A percentile compares a stretch with the other conserved stretches of the same genome.
Conservation (phyloP, 2,329 filamentous ascomycete species). For the Aschersonia sp. region DNA sequence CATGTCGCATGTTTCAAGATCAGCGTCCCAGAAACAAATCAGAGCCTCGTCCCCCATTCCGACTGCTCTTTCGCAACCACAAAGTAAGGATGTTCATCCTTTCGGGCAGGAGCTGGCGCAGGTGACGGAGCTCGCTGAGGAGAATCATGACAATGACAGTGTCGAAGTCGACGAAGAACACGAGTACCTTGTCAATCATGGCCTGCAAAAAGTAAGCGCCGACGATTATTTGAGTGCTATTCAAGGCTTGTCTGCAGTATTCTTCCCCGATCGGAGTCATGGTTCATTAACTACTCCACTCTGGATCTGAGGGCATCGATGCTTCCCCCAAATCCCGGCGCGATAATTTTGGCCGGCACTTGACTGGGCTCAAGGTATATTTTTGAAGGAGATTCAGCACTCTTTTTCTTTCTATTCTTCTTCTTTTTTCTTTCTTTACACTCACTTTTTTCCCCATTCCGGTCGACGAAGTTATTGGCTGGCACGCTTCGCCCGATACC, state of each 20-base stretch:
- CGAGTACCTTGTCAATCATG: slow-evolving; percentile 51
- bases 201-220: slow-evolving; percentile 59
- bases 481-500: too few relatives aligned
- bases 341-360: too few relatives aligned
- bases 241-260: slow-evolving; percentile 48
- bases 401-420: background rate
- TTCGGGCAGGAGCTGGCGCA: slow-evolving; percentile 86
- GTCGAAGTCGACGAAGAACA: slow-evolving; percentile 53
- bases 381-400: background rate
- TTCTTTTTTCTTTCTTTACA: background rate
- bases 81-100: slow-evolving; percentile 42
- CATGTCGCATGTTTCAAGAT: slow-evolving; percentile 22
- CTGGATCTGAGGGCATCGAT: slow-evolving; percentile 30
- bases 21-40: slow-evolving; percentile 14
- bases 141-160: slow-evolving; percentile 51
- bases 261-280: slow-evolving; percentile 32
- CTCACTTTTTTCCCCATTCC: background rate
- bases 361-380: background rate
- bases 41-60: slow-evolving; percentile 14
- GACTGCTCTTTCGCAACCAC: slow-evolving; percentile 15
- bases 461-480: background rate
- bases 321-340: too few relatives aligned
- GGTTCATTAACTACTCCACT: slow-evolving; percentile 19
- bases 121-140: slow-evolving; percentile 85
- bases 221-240: slow-evolving; percentile 80